Base-by-base conservation (phyloP, 202 grass and related monocot species). In the Sporobolus alterniflorus region DNA sequence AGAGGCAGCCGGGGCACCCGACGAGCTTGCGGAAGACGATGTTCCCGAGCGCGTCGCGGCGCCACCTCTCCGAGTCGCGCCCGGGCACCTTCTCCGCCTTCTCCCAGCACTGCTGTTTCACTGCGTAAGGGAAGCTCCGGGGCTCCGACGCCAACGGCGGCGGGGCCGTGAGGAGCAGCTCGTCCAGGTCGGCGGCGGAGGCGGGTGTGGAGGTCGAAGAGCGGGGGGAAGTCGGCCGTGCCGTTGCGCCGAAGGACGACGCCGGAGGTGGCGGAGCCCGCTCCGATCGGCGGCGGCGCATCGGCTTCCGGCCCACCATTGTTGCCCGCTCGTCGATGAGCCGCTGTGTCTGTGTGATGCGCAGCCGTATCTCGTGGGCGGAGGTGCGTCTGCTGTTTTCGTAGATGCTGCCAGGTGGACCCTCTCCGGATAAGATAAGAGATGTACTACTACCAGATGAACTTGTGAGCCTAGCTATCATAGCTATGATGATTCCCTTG, bases 71-170 rank as follows among this genome's bases (percentile, higher is more conserved):
- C 10, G 91, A 83, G 65, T 96, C 93, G n/a, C 93, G 73, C 26
- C 89, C 93, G 56, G 80, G 83, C 10, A 96, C 77, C 83, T 71
- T 87, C 83, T 99, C 96, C 25, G 96, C 93, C 89, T 99, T 94
- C 54, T 94, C 93, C 96, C 96, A 99, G 89, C 96, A 99, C 83
- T 89, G 96, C 80, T 92, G 93, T 81, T 99, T 99, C 40, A 99
- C 91, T 34, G 67, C 76, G 79, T 89, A 81, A 16, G 96, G 50
- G 81, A 99, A 99, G 88, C 91, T 99, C 83, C 96, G 82, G 9
- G 96, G 91, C 76, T 96, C 92, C 22, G 69, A 65, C 12, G 52
- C 24, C 69, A 36, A 79, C 78, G 69, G 78, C 83, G 71, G 77
- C 75, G 69, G 82, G 7, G 83, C 89, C 40, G 71, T 78, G 70